These are phyloP conservation scores for Rhizophora mangle DNA, from an alignment of 345 rosid species.

Conservation along the genomic window DNA sequence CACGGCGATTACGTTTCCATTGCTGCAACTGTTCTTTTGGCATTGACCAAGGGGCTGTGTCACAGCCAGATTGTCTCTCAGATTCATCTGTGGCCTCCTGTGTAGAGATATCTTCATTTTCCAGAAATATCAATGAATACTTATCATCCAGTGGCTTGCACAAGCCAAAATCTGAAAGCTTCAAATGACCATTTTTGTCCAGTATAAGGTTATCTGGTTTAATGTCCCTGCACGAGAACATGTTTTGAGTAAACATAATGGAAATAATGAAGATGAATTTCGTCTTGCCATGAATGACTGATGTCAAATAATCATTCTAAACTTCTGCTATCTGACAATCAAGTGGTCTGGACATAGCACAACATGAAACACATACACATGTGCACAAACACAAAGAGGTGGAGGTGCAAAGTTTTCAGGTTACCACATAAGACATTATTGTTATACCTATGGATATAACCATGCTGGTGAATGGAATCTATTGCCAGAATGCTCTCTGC, in stretches of 20 bases:
- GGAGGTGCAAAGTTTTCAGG: too few species aligned
- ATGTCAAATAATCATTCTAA: not conserved
- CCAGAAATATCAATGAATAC: constrained; percentile 75
- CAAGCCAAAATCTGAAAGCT: constrained; percentile 99
- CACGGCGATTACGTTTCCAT: constrained; percentile 96
- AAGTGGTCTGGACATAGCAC: not conserved
- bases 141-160: constrained; percentile 95
- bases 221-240: constrained; percentile 70
- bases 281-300: not conserved
- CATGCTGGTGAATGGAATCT: constrained; percentile 19
- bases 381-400: too few species aligned
- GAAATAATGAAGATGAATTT: not conserved
- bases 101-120: constrained; percentile 58
- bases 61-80: constrained; percentile 37
- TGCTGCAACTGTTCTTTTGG: constrained; percentile 69
- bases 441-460: constrained; percentile 17
- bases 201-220: constrained; percentile 95
- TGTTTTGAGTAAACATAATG: constrained; percentile 18
- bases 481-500: constrained; percentile 25
- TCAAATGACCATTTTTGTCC: constrained; percentile 90
- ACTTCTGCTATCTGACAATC: not conserved
- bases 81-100: constrained; percentile 46
- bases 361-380: not conserved
- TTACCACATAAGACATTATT: not conserved
- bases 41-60: constrained; percentile 74